phyloP scores from a whole-genome alignment of 2,329 filamentous ascomycete genomes.

The Colletotrichum sp. region DNA sequence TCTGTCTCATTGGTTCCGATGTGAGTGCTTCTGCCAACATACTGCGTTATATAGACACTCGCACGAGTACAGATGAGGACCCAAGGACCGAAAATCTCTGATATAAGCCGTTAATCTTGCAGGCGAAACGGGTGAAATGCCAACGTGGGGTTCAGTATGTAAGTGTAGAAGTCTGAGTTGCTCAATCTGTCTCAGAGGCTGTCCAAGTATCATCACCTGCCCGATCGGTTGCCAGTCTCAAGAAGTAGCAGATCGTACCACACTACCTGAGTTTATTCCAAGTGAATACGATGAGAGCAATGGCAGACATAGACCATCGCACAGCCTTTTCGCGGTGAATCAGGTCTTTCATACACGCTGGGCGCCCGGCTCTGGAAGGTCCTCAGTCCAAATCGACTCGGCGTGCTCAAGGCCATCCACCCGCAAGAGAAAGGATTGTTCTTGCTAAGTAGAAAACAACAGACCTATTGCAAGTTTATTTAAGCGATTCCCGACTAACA shows the following conservation, averaged over 20 bases:
- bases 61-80: neutral
- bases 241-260: neutral
- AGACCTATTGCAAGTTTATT: neutral
- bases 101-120: no score
- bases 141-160: no score
- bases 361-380: neutral
- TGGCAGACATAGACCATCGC: neutral
- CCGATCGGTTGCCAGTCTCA: neutral
- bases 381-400: neutral
- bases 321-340: neutral
- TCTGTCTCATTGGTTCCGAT: neutral
- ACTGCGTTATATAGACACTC: neutral
- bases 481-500: rapidly evolving
- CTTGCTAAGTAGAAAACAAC: neutral
- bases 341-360: neutral
- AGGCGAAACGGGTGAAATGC: no score
- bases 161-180: no score
- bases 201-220: neutral
- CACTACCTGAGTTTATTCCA: neutral
- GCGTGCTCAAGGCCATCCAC: neutral
- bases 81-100: no score
- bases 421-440: neutral
- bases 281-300: neutral
- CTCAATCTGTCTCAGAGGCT: neutral
- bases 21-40: neutral